phyloP scores from a whole-genome alignment of 345 rosid genomes.

The Tarenaya hassleriana region DNA sequence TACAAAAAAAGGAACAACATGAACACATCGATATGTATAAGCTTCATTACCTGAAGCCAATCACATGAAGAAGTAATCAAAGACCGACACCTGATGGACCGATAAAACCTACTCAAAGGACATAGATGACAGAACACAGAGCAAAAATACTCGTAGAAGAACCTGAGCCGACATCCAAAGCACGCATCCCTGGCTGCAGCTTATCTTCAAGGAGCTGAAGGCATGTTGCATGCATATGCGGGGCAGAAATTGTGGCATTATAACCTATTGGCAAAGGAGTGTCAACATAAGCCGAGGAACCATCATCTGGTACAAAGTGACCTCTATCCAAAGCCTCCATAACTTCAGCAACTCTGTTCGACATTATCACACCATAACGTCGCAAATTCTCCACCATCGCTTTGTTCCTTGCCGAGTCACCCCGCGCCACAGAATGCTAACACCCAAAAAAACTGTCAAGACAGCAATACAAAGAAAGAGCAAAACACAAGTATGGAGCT shows the following conservation, averaged over 20 bases:
- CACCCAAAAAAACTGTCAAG: slow-evolving; percentile 7
- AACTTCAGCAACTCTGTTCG: slow-evolving; percentile 64
- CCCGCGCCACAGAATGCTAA: slow-evolving; percentile 50
- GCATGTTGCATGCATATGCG: slow-evolving; percentile 98
- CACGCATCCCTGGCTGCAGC: slow-evolving; percentile 87
- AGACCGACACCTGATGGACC: background rate
- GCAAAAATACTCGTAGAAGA: slow-evolving; percentile 9
- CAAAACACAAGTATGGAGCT: background rate
- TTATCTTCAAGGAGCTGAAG: slow-evolving; percentile 71
- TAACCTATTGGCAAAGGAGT: slow-evolving; percentile 85
- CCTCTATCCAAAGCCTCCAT: slow-evolving; percentile 85
- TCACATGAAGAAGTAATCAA: background rate
- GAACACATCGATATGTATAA: background rate
- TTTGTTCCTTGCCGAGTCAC: slow-evolving; percentile 42
- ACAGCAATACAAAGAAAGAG: background rate
- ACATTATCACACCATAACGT: slow-evolving; percentile 52
- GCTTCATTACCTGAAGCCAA: background rate
- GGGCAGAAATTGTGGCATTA: slow-evolving; percentile 97
- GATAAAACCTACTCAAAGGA: no score
- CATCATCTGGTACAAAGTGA: slow-evolving; percentile 68
- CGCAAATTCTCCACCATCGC: slow-evolving; percentile 69
- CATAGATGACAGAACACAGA: no score
- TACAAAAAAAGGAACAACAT: slow-evolving; percentile 20
- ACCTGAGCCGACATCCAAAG: slow-evolving; percentile 98
- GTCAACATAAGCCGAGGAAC: slow-evolving; percentile 66